Conservation (phyloP, 2,329 filamentous ascomycete genomes). For the Monilinia aucupariae region DNA sequence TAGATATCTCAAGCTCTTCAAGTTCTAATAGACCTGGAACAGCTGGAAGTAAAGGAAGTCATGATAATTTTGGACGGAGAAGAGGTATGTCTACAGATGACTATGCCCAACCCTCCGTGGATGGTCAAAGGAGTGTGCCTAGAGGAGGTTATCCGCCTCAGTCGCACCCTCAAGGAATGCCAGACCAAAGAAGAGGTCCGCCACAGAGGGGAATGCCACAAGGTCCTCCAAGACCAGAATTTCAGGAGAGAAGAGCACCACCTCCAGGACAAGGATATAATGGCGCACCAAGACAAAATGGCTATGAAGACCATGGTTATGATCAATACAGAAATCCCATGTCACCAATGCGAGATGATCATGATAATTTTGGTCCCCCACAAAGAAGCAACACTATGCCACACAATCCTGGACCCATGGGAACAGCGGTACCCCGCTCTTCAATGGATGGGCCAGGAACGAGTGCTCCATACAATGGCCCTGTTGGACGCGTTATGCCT, state of each 20-base stretch:
- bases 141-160: slow-evolving; percentile 27
- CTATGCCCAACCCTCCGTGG: slow-evolving; percentile 28
- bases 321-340: slow-evolving; percentile 27
- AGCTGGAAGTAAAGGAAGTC: slow-evolving; percentile 27
- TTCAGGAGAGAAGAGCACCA: slow-evolving; percentile 6
- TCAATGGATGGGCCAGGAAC: slow-evolving; percentile 27
- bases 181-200: slow-evolving; percentile 27
- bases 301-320: slow-evolving; percentile 29
- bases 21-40: slow-evolving; percentile 23
- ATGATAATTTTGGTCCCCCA: slow-evolving; percentile 46
- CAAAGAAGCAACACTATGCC: slow-evolving; percentile 60
- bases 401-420: slow-evolving; percentile 38
- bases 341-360: slow-evolving; percentile 24
- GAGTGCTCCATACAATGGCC: slow-evolving; percentile 44
- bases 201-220: slow-evolving; percentile 19
- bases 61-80: slow-evolving; percentile 18
- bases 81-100: slow-evolving; percentile 25
- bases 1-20: slow-evolving; percentile 28
- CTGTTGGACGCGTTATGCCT: slow-evolving; percentile 43
- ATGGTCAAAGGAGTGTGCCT: slow-evolving; percentile 27
- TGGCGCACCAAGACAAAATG: slow-evolving; percentile 25
- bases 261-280: slow-evolving; percentile 19
- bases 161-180: slow-evolving; percentile 23
- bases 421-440: slow-evolving; percentile 33
- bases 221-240: slow-evolving; percentile 19